Base-by-base conservation (phyloP, 169 alveolate species). In the Cryptosporidium canis region DNA sequence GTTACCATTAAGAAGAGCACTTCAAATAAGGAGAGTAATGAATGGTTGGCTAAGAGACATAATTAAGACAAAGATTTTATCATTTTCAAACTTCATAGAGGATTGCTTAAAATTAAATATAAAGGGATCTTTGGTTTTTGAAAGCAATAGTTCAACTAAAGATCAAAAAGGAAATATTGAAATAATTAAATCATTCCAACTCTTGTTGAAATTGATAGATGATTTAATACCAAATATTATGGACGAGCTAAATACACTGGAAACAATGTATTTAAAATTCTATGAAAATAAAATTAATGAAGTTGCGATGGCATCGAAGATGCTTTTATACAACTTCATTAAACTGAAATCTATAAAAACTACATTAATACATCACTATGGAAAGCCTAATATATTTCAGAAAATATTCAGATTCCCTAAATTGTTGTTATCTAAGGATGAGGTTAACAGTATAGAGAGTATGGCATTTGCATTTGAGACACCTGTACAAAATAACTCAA, bases 361-460 rank as follows among this genome's bases (percentile, higher is more conserved):
- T 21, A 55, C 71, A 39, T 35, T 77, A 63, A 55, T 77, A 16
- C 87, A 77, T 24, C 16, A 77, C 37, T 77, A 77, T 77, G 87
- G 87, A 43, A 77, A 61, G 33, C 63, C 87, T 8, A 77, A 77
- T 41, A 18, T 55, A 14, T 77, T 77, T 31, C 87, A 77, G 24
- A 77, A 41, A 33, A 77, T 77, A 24, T 77, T 77, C 21, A 77
- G 64, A 77, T 77, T 77, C 43, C 87, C 87, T 2, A 77, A 77
- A 39, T 27, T 77, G 9, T 16, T 77, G 8, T 47, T 77, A 12
- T 44, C 65, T 3, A 41, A 61, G 24, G 61, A 77, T 2, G 72
- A 77, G 14, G 77, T 77, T 27, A 1, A 24, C n/a, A 66, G 27
- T 7, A 35, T 77, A 43, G 87, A 77, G 37, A 56, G 45, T 37